Evolutionary conservation across 768 basidiomycete genomes (phyloP).

Genomic region (Russula olivacea): DNA sequence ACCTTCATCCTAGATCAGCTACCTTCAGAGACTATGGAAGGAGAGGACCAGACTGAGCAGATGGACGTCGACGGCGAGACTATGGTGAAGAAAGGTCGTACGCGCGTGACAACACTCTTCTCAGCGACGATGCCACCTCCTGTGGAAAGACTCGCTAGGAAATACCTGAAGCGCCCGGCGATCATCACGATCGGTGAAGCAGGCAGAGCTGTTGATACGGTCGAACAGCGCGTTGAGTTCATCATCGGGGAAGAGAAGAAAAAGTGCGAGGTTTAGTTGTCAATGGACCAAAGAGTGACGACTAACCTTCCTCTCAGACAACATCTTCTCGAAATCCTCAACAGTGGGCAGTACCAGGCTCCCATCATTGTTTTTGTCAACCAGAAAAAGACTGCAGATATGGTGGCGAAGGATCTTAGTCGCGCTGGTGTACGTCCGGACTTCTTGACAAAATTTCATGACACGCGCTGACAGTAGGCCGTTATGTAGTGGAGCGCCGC

Average conservation of each 20-base stretch:
- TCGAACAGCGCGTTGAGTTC: constrained; percentile 95
- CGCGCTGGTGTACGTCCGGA: constrained; percentile 68
- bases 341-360: constrained; percentile 71
- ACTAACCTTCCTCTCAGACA: constrained; percentile 45
- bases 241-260: constrained; percentile 92
- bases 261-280: constrained; percentile 51
- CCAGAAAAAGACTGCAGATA: constrained; percentile 98
- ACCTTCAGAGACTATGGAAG: constrained; percentile 81
- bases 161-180: constrained; percentile 89
- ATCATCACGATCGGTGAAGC: constrained; percentile 98
- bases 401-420: constrained; percentile 91
- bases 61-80: constrained; percentile 75
- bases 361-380: constrained; percentile 99
- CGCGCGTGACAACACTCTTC: constrained; percentile 92
- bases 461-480: not conserved
- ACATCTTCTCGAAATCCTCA: constrained; percentile 85
- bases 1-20: constrained; percentile 93
- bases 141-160: constrained; percentile 89
- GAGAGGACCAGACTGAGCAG: constrained; percentile 67
- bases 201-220: constrained; percentile 95
- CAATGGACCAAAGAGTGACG: not conserved
- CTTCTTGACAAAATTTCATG: not conserved
- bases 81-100: constrained; percentile 66
- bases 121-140: constrained; percentile 98
- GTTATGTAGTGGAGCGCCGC: constrained; percentile 71